Evolutionary conservation across 1,284 basidiomycete genomes (phyloP).

Genomic region (Schizophyllum amplum): DNA sequence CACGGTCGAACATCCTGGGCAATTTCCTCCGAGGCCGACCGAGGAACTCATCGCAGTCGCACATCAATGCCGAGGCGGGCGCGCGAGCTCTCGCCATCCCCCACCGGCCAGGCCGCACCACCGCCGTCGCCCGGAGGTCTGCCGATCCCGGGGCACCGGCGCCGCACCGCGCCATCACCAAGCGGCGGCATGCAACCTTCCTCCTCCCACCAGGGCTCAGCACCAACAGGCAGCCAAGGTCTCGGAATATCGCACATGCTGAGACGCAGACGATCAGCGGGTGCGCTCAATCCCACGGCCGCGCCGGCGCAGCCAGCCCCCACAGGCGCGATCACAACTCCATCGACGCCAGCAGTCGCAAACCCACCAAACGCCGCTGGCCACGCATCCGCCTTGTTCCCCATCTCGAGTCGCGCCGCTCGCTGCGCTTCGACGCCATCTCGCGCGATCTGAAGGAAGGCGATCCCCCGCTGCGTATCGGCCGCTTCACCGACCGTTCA

Average conservation of each 20-base stretch:
- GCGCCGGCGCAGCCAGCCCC: constrained; percentile 4
- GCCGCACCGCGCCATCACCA: constrained; percentile 8
- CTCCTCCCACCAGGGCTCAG: background rate
- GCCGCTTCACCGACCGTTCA: constrained; percentile 85
- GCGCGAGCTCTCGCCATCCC: constrained; percentile 27
- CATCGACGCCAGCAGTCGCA: background rate
- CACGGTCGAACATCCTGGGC: constrained; percentile 29
- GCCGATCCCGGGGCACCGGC: constrained; percentile 9
- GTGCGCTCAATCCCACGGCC: constrained; percentile 21
- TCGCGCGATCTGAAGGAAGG: constrained; percentile 71
- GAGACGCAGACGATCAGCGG: constrained; percentile 41
- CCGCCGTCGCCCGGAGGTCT: constrained; percentile 18
- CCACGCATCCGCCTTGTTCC: constrained; percentile 83
- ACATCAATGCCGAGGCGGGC: constrained; percentile 23
- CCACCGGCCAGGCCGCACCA: constrained; percentile 16
- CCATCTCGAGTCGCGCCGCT: constrained; percentile 85
- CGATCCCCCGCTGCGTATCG: constrained; percentile 74
- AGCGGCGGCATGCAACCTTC: constrained; percentile 3
- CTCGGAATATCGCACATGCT: constrained; percentile 35
- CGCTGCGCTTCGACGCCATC: constrained; percentile 91
- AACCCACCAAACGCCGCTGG: constrained; percentile 5
- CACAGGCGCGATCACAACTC: background rate
- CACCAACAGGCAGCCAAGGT: constrained; percentile 3
- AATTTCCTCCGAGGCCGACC: constrained; percentile 39
- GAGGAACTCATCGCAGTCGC: constrained; percentile 35